Percentiles rank a stretch among this genome's conserved stretches.
phyloP scores from a whole-genome alignment of 1,284 basidiomycete species.

The Stygiomarasmius scandens region DNA sequence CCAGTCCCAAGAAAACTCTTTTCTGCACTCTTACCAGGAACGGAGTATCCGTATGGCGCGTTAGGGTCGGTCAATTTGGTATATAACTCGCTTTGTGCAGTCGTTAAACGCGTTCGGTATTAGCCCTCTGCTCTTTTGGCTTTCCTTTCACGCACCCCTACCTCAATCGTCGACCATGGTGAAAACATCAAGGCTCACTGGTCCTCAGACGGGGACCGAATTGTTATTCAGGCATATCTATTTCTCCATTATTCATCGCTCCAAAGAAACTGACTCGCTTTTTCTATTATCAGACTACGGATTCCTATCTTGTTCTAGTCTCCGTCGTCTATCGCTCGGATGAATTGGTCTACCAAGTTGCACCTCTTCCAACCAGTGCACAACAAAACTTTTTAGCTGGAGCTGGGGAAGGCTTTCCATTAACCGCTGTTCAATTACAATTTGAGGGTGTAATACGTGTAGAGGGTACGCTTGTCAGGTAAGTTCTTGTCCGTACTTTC shows the following conservation, averaged over 20 bases:
- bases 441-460: conserved; percentile 84
- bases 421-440: conserved; percentile 65
- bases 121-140: conserved; percentile 83
- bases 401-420: conserved; percentile 73
- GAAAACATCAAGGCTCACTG: conserved; percentile 74
- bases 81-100: conserved; percentile 8
- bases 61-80: conserved; percentile 62
- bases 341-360: conserved; percentile 57
- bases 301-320: conserved; percentile 79
- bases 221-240: conserved; percentile 74
- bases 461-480: conserved; percentile 77
- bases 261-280: conserved; percentile 11
- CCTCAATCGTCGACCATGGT: conserved; percentile 81
- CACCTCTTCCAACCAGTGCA: conserved; percentile 53
- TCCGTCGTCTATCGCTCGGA: conserved; percentile 64
- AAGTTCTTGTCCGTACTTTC: conserved; percentile 10
- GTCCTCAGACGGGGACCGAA: conserved; percentile 76
- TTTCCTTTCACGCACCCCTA: conserved; percentile 72
- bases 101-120: conserved; percentile 10
- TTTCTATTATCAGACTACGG: conserved; percentile 57
- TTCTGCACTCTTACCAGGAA: conserved; percentile 76
- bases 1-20: conserved; percentile 75
- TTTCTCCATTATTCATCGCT: conserved; percentile 6
- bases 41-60: conserved; percentile 79
- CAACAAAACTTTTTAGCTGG: conserved; percentile 74